phyloP scores from a whole-genome alignment of 805 yeast genomes.

The Yamadazyma nakazawae region DNA sequence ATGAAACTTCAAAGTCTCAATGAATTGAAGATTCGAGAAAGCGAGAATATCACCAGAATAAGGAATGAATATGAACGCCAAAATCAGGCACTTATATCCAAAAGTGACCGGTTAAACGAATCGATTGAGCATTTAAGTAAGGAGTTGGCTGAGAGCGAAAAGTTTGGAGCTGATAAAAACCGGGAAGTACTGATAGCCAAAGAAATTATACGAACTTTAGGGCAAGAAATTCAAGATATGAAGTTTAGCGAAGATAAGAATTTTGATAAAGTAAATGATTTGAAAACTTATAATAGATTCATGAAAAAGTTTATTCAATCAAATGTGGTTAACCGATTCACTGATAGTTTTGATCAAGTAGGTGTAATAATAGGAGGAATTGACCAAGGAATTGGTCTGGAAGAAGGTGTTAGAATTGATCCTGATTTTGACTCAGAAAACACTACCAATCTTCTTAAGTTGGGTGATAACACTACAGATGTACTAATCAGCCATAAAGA shows the following conservation, averaged over 20 bases:
- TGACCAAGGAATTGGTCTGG: neutral
- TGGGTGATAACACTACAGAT: conserved; percentile 6
- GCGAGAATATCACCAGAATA: neutral
- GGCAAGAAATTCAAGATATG: conserved; percentile 2
- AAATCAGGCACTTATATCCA: neutral
- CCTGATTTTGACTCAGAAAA: conserved; percentile 2
- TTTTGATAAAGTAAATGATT: conserved; percentile 3
- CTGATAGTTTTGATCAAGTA: conserved; percentile 8
- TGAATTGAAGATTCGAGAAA: conserved; percentile 1
- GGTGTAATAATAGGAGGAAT: conserved; percentile 7
- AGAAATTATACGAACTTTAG: conserved; percentile 6
- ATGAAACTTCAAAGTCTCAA: conserved; percentile 2
- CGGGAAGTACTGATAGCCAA: conserved; percentile 7
- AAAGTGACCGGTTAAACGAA: neutral
- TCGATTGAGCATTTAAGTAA: conserved; percentile 1
- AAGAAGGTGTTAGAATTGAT: neutral
- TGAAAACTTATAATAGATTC: conserved; percentile 8
- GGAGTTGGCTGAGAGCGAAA: neutral
- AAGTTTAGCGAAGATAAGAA: conserved; percentile 1
- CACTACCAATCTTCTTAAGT: conserved; percentile 9
- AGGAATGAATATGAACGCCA: conserved; percentile 6
- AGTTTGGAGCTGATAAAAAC: neutral
- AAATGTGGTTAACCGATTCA: conserved; percentile 7
- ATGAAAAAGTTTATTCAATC: conserved; percentile 10
- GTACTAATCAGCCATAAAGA: conserved; percentile 3